These are phyloP conservation scores for Aureobasidium mangrovei DNA, from an alignment of 2,329 filamentous ascomycete genomes.

Conservation along the genomic window DNA sequence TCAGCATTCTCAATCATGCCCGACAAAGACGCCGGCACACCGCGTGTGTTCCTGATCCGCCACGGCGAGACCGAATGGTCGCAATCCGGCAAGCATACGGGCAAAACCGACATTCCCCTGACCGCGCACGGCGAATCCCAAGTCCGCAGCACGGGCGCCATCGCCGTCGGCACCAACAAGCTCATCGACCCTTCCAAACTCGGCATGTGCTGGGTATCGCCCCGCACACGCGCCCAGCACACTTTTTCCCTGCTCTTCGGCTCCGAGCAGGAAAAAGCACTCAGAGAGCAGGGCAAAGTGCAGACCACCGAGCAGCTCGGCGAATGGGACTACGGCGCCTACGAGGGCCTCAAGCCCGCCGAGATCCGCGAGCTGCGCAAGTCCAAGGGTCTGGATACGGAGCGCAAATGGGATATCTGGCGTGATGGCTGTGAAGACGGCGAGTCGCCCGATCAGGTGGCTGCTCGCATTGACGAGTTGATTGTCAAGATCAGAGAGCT, in stretches of 20 bases:
- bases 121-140: slow-evolving; percentile 61
- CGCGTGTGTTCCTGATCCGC: slow-evolving; percentile 50
- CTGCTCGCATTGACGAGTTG: slow-evolving; percentile 61
- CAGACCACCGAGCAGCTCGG: slow-evolving; percentile 43
- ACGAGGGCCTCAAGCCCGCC: slow-evolving; percentile 47
- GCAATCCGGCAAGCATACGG: slow-evolving; percentile 69
- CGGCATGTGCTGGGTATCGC: slow-evolving; percentile 66
- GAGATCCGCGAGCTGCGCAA: slow-evolving; percentile 43
- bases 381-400: slow-evolving; percentile 29
- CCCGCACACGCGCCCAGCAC: slow-evolving; percentile 71
- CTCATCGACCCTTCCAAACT: slow-evolving; percentile 76
- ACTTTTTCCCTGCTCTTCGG: slow-evolving; percentile 71
- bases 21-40: slow-evolving; percentile 33
- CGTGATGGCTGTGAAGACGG: slow-evolving; percentile 67
- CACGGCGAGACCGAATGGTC: slow-evolving; percentile 97
- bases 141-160: slow-evolving; percentile 61
- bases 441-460: slow-evolving; percentile 59
- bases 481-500: slow-evolving; percentile 64
- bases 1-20: slow-evolving; percentile 20
- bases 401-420: slow-evolving; percentile 74
- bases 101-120: slow-evolving; percentile 72
- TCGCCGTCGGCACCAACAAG: slow-evolving; percentile 73
- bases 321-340: slow-evolving; percentile 55
- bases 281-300: slow-evolving; percentile 41
- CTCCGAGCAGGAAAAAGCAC: slow-evolving; percentile 31